phyloP scores from a whole-genome alignment of 495 filamentous ascomycete species.

The Hypoxylon crocopeplum region DNA sequence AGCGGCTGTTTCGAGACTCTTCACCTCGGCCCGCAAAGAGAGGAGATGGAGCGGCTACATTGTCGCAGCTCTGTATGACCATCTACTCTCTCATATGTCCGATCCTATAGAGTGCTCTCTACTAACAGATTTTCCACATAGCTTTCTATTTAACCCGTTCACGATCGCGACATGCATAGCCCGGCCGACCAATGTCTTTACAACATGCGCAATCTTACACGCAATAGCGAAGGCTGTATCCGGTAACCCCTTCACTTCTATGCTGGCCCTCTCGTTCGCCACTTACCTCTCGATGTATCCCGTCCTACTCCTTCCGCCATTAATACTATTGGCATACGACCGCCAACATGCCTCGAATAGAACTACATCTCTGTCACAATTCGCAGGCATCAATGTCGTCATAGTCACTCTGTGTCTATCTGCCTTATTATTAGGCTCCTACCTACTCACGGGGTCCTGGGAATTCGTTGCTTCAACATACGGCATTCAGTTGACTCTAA shows the following conservation, averaged over 20 bases:
- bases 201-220: conserved; percentile 84
- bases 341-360: conserved; percentile 47
- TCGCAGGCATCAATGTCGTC: conserved; percentile 57
- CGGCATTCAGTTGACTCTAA: conserved; percentile 86
- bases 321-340: conserved; percentile 85
- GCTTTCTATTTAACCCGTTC: conserved; percentile 94
- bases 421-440: conserved; percentile 72
- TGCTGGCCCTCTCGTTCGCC: conserved; percentile 84
- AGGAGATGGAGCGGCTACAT: conserved; percentile 77
- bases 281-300: conserved; percentile 94
- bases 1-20: conserved; percentile 72
- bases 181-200: conserved; percentile 90
- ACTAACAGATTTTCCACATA: conserved; percentile 40
- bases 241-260: conserved; percentile 75
- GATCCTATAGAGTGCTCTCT: not conserved
- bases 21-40: conserved; percentile 77
- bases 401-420: conserved; percentile 57
- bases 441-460: conserved; percentile 79
- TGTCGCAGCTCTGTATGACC: conserved; percentile 75
- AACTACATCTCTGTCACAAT: conserved; percentile 48
- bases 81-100: not conserved
- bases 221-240: conserved; percentile 83
- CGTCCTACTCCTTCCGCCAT: conserved; percentile 80
- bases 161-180: conserved; percentile 91
- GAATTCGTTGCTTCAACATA: conserved; percentile 90